phyloP scores from a whole-genome alignment of 306 rosid genomes.

The Dalbergia cultrata region DNA sequence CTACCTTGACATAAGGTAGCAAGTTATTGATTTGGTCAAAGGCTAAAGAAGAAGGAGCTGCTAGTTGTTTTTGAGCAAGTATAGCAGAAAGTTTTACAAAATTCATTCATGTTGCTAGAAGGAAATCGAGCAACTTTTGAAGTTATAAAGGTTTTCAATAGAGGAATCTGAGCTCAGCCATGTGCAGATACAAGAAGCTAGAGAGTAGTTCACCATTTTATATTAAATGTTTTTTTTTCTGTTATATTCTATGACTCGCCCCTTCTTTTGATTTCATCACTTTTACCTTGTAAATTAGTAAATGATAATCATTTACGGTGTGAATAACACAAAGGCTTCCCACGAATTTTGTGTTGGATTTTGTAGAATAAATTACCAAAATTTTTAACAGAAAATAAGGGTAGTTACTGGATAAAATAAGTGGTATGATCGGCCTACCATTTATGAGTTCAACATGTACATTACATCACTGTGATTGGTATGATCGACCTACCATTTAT shows the following conservation, averaged over 20 bases:
- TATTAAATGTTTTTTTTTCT: conserved; percentile 26
- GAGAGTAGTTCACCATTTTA: conserved; percentile 40
- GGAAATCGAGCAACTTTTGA: conserved; percentile 44
- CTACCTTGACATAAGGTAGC: conserved; percentile 47
- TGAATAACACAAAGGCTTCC: conserved; percentile 45
- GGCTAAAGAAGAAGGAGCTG: conserved; percentile 18
- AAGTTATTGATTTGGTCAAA: conserved; percentile 27
- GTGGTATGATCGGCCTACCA: too few species aligned
- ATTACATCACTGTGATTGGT: too few species aligned
- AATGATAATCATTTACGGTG: conserved; percentile 48
- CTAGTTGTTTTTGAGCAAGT: conserved; percentile 24
- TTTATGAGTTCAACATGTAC: too few species aligned
- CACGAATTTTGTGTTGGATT: not conserved
- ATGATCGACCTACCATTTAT: too few species aligned
- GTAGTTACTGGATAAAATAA: too few species aligned
- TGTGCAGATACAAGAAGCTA: conserved; percentile 37
- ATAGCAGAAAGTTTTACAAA: conserved; percentile 37
- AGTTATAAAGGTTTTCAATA: conserved; percentile 39
- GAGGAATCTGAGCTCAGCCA: conserved; percentile 38
- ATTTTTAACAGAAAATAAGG: too few species aligned
- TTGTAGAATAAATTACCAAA: too few species aligned
- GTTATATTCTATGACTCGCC: conserved; percentile 17
- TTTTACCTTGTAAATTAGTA: conserved; percentile 50
- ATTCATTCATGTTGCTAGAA: conserved; percentile 52
- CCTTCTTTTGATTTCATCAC: conserved; percentile 26